Conservation (phyloP, 306 rosid genomes). For the Myrica gale region DNA sequence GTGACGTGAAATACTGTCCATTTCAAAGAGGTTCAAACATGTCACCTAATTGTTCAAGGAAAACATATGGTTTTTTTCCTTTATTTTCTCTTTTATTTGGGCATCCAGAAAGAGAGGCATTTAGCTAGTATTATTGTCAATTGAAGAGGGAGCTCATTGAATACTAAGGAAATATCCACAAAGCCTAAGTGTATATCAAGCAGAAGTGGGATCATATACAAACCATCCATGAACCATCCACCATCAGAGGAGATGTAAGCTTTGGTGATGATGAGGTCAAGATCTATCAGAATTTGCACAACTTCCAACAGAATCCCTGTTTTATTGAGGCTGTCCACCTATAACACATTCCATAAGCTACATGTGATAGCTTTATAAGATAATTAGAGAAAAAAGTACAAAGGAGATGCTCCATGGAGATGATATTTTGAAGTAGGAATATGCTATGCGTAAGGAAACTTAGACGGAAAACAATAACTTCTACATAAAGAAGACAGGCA, state of each 20-base stretch:
- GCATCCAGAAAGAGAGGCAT: not conserved
- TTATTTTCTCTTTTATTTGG: not conserved
- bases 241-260: slow-evolving; percentile 87
- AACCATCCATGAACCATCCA: slow-evolving; percentile 95
- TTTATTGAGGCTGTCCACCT: slow-evolving; percentile 77
- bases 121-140: not conserved
- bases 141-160: not conserved
- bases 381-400: not conserved
- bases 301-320: slow-evolving; percentile 89
- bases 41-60: slow-evolving; percentile 25
- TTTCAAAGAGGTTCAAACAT: slow-evolving; percentile 19
- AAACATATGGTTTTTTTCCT: not conserved
- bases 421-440: slow-evolving; percentile 7
- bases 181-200: slow-evolving; percentile 3
- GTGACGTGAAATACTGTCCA: slow-evolving; percentile 77
- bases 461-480: slow-evolving; percentile 11
- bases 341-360: slow-evolving; percentile 22
- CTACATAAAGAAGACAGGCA: not conserved
- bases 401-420: not conserved
- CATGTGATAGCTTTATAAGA: slow-evolving; percentile 8
- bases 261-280: slow-evolving; percentile 74
- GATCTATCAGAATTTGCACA: slow-evolving; percentile 71
- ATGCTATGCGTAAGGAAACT: not conserved
- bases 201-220: slow-evolving; percentile 21
- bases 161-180: not conserved